Evolutionary conservation across 768 basidiomycete genomes (phyloP).

Genomic region (Gymnopilus dilepis): DNA sequence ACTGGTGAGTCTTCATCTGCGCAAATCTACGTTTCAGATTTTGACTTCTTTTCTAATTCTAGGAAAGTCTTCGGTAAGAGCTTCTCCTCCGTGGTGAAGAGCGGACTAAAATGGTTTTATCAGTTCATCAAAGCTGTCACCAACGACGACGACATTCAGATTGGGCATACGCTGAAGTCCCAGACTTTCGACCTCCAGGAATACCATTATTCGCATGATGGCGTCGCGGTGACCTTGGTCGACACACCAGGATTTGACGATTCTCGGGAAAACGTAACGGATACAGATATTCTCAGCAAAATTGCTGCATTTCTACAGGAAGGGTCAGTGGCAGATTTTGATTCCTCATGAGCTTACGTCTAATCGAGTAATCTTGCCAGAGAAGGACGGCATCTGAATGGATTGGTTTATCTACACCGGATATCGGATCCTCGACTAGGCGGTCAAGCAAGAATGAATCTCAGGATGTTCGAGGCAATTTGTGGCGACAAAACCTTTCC

Average conservation of each 20-base stretch:
- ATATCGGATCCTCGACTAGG: conserved; percentile 45
- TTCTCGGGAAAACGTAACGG: conserved; percentile 32
- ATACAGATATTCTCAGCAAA: conserved; percentile 39
- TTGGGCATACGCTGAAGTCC: conserved; percentile 45
- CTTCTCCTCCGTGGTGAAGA: background rate
- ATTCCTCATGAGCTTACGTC: background rate
- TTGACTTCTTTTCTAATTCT: background rate
- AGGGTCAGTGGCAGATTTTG: conserved; percentile 17
- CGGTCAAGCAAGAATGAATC: conserved; percentile 46
- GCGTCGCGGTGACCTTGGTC: conserved; percentile 34
- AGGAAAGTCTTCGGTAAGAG: background rate
- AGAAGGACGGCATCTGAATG: conserved; percentile 24
- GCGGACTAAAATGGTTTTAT: background rate
- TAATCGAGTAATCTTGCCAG: background rate
- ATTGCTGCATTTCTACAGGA: conserved; percentile 31
- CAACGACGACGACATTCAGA: conserved; percentile 39
- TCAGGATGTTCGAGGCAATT: conserved; percentile 49
- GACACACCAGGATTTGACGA: conserved; percentile 56
- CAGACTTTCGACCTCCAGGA: conserved; percentile 38
- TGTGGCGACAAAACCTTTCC: conserved; percentile 47
- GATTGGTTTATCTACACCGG: conserved; percentile 48
- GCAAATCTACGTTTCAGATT: no score
- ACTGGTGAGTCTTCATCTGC: background rate
- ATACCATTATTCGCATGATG: conserved; percentile 5
- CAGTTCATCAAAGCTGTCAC: conserved; percentile 47